These are phyloP conservation scores for Aspergillus leporis DNA, from an alignment of 495 filamentous ascomycete genomes.

Conservation along the genomic window DNA sequence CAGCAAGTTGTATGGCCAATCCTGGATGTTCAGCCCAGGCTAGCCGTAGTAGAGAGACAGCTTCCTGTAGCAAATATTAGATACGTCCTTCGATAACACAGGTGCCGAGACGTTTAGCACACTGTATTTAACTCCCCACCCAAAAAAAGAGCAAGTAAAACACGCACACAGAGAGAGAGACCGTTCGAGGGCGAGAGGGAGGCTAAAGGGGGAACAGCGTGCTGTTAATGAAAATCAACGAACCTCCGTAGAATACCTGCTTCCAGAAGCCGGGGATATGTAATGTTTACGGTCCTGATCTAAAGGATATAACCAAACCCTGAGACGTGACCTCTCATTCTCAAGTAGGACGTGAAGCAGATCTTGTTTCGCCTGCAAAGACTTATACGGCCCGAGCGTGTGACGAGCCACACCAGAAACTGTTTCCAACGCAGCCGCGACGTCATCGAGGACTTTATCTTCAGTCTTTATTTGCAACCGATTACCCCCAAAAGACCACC, in stretches of 20 bases:
- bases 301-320: slow-evolving; percentile 87
- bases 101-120: no score
- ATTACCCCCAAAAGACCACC: slow-evolving; percentile 96
- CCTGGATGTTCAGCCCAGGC: slow-evolving; percentile 85
- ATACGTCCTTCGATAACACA: neutral
- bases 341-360: slow-evolving; percentile 76
- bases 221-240: slow-evolving; percentile 4
- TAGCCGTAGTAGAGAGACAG: slow-evolving; percentile 62
- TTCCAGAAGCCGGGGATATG: slow-evolving; percentile 38
- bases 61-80: slow-evolving; percentile 30
- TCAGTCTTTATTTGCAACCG: slow-evolving; percentile 91
- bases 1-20: slow-evolving; percentile 77
- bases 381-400: slow-evolving; percentile 55
- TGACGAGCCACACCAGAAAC: slow-evolving; percentile 58
- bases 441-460: slow-evolving; percentile 75
- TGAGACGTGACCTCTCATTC: slow-evolving; percentile 80
- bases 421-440: slow-evolving; percentile 60
- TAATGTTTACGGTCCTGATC: slow-evolving; percentile 64
- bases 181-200: neutral
- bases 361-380: slow-evolving; percentile 75
- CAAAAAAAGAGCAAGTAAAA: no score
- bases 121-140: no score
- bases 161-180: no score
- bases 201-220: neutral
- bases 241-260: slow-evolving; percentile 36